These are phyloP conservation scores for Penicillium manginii DNA, from an alignment of 495 filamentous ascomycete species.

Conservation along the genomic window DNA sequence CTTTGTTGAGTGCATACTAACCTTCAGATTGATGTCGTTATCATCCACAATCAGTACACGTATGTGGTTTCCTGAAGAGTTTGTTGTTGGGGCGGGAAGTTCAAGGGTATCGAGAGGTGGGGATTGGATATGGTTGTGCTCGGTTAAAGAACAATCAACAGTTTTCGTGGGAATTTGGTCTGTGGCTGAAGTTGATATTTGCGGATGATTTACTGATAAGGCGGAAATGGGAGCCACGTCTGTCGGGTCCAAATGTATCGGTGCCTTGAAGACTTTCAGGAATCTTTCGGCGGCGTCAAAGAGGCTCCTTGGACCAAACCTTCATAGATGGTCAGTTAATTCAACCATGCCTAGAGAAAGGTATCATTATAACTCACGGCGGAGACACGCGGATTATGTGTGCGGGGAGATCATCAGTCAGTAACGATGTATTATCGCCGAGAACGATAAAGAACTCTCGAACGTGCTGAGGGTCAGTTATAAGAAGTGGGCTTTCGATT, in stretches of 20 bases:
- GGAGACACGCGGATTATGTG: slow-evolving; percentile 34
- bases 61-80: not conserved
- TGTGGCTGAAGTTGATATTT: not conserved
- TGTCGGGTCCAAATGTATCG: not conserved
- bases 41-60: slow-evolving; percentile 53
- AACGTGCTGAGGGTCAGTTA: not conserved
- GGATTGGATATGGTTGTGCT: not conserved
- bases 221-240: not conserved
- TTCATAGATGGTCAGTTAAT: not conserved
- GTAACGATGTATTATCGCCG: slow-evolving; percentile 21
- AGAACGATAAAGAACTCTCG: slow-evolving; percentile 36
- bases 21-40: slow-evolving; percentile 53
- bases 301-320: not conserved
- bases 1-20: slow-evolving; percentile 13
- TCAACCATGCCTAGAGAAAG: slow-evolving; percentile 23
- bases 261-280: not conserved
- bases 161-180: not conserved
- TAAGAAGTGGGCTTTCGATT: slow-evolving; percentile 8
- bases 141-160: not conserved
- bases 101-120: not conserved
- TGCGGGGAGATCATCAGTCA: slow-evolving; percentile 6
- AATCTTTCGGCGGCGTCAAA: not conserved
- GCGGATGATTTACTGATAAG: not conserved
- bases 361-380: slow-evolving; percentile 36
- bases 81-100: not conserved